Percentiles rank a stretch among this genome's conserved stretches.
Conservation (phyloP, 2,329 filamentous ascomycete species). For the Beauveria rudraprayagi region DNA sequence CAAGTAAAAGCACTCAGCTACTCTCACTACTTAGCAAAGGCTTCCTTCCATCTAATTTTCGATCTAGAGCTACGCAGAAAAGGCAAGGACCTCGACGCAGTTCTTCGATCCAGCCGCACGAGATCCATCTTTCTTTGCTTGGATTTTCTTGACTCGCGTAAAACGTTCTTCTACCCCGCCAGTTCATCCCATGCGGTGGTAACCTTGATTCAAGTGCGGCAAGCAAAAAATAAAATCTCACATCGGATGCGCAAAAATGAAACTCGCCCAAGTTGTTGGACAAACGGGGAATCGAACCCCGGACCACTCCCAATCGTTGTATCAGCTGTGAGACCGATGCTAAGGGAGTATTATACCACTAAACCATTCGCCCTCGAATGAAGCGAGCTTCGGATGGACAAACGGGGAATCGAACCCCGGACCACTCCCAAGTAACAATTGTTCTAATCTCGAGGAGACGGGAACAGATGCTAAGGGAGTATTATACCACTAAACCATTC, state of each 20-base stretch:
- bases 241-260: conserved; percentile 7
- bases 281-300: conserved; percentile 14
- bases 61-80: not conserved
- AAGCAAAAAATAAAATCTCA: not conserved
- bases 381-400: not conserved
- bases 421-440: conserved; percentile 11
- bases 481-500: conserved; percentile 16
- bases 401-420: conserved; percentile 15
- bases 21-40: not conserved
- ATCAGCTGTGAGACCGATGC: not conserved
- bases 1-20: not conserved
- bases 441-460: not conserved
- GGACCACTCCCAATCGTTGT: conserved; percentile 12
- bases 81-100: too few species aligned
- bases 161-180: too few species aligned
- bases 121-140: too few species aligned
- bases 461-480: conserved; percentile 13
- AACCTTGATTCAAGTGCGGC: not conserved
- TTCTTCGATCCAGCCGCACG: too few species aligned
- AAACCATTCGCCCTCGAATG: conserved; percentile 13
- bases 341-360: conserved; percentile 15
- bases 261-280: conserved; percentile 5
- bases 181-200: not conserved
- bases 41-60: not conserved
- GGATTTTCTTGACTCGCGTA: too few species aligned